These are phyloP conservation scores for Gossypium raimondii DNA, from an alignment of 345 rosid genomes.

Conservation along the genomic window DNA sequence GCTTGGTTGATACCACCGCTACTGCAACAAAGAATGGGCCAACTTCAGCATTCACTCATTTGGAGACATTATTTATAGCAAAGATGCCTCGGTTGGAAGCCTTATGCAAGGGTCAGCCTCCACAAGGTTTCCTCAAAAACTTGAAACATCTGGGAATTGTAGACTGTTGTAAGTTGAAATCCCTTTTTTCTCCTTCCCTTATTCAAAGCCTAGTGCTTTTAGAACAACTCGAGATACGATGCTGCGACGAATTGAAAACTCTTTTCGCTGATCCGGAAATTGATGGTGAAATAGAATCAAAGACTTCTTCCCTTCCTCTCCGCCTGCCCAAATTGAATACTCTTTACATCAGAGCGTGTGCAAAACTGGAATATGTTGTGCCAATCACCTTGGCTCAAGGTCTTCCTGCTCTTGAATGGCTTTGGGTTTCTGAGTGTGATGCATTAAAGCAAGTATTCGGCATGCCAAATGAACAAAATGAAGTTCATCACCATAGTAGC, in stretches of 20 bases:
- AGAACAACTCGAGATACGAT: neutral
- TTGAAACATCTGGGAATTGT: accelerated
- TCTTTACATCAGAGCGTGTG: accelerated
- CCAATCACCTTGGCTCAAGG: neutral
- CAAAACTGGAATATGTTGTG: neutral
- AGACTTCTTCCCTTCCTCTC: neutral
- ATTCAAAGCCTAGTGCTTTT: neutral
- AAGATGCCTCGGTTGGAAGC: accelerated
- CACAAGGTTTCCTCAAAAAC: neutral
- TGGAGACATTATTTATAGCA: neutral
- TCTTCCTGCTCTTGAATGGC: neutral
- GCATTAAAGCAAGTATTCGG: neutral
- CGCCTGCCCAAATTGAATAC: neutral
- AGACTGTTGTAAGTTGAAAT: neutral
- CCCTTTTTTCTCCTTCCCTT: neutral
- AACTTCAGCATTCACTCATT: neutral
- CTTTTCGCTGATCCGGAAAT: no score
- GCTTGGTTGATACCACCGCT: neutral
- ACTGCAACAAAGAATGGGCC: neutral
- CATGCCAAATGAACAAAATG: neutral
- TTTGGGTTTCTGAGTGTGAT: accelerated
- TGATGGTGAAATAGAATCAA: neutral
- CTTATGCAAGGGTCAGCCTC: neutral
- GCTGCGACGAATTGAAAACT: neutral
- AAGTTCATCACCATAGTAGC: neutral